Percentiles rank a stretch among this genome's conserved stretches.
phyloP scores from a whole-genome alignment of 2,329 filamentous ascomycete species.

The Monosporascus sp. region DNA sequence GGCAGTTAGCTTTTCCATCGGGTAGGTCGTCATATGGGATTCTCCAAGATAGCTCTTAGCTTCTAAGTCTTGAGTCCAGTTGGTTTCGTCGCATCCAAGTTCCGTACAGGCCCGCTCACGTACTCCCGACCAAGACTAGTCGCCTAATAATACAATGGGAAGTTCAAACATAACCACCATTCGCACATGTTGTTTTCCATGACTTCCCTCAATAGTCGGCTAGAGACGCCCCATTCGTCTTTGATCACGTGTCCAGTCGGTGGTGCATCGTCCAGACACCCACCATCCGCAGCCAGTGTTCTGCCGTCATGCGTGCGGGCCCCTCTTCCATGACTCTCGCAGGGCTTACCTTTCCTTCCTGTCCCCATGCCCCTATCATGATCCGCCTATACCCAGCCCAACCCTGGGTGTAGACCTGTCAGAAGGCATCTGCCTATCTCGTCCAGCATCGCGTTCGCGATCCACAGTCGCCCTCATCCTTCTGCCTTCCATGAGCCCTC shows the following conservation, averaged over 20 bases:
- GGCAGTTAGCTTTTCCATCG: too few relatives aligned
- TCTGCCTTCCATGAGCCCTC: conserved; percentile 91
- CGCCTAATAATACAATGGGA: too few relatives aligned
- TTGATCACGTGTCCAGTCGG: not conserved
- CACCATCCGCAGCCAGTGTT: too few relatives aligned
- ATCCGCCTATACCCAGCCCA: conserved; percentile 44
- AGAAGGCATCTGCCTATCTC: conserved; percentile 5
- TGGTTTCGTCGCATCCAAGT: too few relatives aligned
- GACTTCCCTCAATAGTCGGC: not conserved
- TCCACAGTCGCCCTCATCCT: conserved; percentile 51
- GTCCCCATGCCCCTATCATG: conserved; percentile 4
- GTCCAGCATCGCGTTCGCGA: conserved; percentile 24
- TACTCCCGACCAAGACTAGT: too few relatives aligned
- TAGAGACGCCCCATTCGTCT: not conserved
- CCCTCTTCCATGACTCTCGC: not conserved
- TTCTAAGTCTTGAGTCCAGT: too few relatives aligned
- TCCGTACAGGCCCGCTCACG: too few relatives aligned
- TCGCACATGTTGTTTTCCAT: not conserved
- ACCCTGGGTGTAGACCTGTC: conserved; percentile 33
- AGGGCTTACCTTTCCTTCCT: conserved; percentile 1
- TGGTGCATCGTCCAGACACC: not conserved
- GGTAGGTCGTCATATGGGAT: too few relatives aligned
- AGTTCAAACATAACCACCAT: not conserved
- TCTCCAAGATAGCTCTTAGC: too few relatives aligned
- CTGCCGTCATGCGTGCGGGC: not conserved